Conservation (phyloP, 805 yeast species). For the Zygosaccharomyces gambellarensis region DNA sequence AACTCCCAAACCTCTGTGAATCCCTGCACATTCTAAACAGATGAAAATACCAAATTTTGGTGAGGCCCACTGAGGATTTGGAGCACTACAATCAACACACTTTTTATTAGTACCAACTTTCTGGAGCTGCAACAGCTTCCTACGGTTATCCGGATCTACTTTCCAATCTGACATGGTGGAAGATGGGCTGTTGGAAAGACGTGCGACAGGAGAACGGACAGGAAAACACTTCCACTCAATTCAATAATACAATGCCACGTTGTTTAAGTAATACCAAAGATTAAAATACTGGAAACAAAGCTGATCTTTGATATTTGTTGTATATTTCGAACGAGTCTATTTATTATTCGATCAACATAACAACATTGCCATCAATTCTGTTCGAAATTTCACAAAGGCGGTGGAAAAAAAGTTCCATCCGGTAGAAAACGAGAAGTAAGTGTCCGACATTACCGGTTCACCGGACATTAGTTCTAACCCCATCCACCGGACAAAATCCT, state of each 20-base stretch:
- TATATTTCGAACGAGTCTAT: neutral
- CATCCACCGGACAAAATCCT: neutral
- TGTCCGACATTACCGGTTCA: neutral
- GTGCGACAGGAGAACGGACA: too few species aligned
- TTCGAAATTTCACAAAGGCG: neutral
- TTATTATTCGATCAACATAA: neutral
- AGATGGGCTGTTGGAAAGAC: too few species aligned
- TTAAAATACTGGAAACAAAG: neutral
- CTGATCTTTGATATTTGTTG: neutral
- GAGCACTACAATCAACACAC: constrained; percentile 92
- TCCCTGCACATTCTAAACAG: constrained; percentile 96
- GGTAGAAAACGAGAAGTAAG: neutral
- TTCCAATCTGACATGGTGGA: constrained; percentile 59
- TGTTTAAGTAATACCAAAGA: neutral
- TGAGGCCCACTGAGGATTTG: constrained; percentile 99
- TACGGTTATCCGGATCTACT: constrained; percentile 88
- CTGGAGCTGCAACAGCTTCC: constrained; percentile 71
- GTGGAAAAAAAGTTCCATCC: neutral
- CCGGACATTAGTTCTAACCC: neutral
- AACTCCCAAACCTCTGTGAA: constrained; percentile 93
- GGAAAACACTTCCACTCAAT: too few species aligned
- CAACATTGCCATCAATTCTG: neutral
- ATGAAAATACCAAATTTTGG: constrained; percentile 97
- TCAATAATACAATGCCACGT: too few species aligned
- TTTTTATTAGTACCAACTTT: constrained; percentile 77